Conservation (phyloP, 805 yeast genomes). For the Cyberlindnera misumaiensis region DNA sequence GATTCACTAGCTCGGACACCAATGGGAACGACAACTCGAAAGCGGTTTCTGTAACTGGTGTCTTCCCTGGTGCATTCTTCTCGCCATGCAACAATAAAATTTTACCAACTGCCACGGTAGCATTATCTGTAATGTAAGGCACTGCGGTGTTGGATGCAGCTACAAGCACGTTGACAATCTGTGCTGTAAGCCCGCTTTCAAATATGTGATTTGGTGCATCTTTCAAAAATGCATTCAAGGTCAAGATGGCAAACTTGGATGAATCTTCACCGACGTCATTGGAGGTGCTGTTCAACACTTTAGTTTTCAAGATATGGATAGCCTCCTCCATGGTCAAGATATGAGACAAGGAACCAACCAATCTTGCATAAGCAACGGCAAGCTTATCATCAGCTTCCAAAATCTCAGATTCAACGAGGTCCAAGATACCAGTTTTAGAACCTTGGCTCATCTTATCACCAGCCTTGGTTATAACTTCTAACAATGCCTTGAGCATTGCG, state of each 20-base stretch:
- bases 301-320: constrained; percentile 45
- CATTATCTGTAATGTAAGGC: constrained; percentile 63
- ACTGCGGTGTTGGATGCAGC: constrained; percentile 34
- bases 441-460: constrained; percentile 72
- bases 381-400: constrained; percentile 47
- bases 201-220: constrained; percentile 67
- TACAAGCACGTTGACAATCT: constrained; percentile 43
- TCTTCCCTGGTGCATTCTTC: constrained; percentile 28
- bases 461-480: constrained; percentile 74
- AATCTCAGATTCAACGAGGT: constrained; percentile 69
- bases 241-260: constrained; percentile 58
- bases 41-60: constrained; percentile 20
- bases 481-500: constrained; percentile 78
- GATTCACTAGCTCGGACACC: constrained; percentile 37
- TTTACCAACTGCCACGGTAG: constrained; percentile 78
- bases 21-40: constrained; percentile 39
- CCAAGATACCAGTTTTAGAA: constrained; percentile 61
- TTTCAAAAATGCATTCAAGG: constrained; percentile 73
- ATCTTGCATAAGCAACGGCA: constrained; percentile 70
- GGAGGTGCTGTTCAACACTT: constrained; percentile 52
- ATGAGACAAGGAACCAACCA: constrained; percentile 71
- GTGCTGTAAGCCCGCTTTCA: constrained; percentile 41
- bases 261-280: constrained; percentile 35
- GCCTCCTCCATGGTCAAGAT: constrained; percentile 63
- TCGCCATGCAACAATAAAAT: constrained; percentile 48